Percentiles rank a stretch among this genome's conserved stretches.
phyloP scores from a whole-genome alignment of 495 filamentous ascomycete species.

The Xanthoparmelia taractica region DNA sequence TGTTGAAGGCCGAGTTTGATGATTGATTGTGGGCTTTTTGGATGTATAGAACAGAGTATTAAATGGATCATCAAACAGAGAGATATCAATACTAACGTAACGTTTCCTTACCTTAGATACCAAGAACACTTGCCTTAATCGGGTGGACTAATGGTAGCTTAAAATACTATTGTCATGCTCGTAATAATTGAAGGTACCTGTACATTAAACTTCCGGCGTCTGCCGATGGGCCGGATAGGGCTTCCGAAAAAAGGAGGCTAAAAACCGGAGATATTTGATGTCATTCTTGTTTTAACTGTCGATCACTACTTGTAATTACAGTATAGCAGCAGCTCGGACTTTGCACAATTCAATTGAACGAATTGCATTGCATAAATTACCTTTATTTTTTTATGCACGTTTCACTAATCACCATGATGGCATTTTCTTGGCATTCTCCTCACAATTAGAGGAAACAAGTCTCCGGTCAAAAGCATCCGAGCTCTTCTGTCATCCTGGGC shows the following conservation, averaged over 20 bases:
- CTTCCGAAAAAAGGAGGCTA: not conserved
- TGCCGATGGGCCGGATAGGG: not conserved
- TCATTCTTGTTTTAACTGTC: not conserved
- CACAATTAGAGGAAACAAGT: not conserved
- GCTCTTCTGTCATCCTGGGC: not conserved
- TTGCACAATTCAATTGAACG: too few species aligned
- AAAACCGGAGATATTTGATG: not conserved
- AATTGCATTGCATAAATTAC: too few species aligned
- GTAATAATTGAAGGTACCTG: too few species aligned
- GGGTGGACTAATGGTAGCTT: too few species aligned
- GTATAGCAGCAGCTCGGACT: too few species aligned
- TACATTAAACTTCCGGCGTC: too few species aligned
- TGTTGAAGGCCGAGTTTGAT: conserved; percentile 14
- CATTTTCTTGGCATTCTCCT: not conserved
- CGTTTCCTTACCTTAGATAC: too few species aligned
- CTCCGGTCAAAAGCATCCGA: not conserved
- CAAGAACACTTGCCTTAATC: too few species aligned
- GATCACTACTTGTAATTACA: not conserved
- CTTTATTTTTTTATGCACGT: too few species aligned
- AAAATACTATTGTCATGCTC: too few species aligned
- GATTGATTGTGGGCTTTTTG: conserved; percentile 7
- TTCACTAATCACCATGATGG: not conserved
- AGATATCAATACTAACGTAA: not conserved
- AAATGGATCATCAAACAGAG: too few species aligned
- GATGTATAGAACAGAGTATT: not conserved